These are phyloP conservation scores for Exophiala phaeomuriformis DNA, from an alignment of 2,329 filamentous ascomycete species.

Conservation along the genomic window DNA sequence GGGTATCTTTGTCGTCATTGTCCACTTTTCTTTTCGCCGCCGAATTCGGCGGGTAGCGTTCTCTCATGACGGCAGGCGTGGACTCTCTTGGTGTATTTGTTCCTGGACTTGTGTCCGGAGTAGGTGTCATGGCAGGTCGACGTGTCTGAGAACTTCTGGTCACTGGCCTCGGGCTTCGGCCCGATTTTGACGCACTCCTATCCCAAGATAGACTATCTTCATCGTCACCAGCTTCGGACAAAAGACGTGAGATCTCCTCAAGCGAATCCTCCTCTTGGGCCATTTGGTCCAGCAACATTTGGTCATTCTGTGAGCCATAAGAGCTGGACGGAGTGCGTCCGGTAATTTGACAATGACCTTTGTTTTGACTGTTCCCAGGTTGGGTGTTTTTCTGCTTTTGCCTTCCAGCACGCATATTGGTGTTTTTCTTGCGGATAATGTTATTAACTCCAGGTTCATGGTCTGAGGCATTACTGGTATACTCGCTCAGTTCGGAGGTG, in stretches of 20 bases:
- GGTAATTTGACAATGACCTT: background rate
- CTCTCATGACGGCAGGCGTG: constrained; percentile 7
- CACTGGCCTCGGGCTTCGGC: constrained; percentile 5
- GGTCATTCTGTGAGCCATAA: constrained; percentile 13
- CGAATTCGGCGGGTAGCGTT: constrained; percentile 21
- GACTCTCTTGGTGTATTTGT: background rate
- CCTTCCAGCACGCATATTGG: background rate
- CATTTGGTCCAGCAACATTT: constrained; percentile 17
- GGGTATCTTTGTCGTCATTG: background rate
- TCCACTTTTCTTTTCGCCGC: constrained; percentile 18
- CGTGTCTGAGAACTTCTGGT: constrained; percentile 9
- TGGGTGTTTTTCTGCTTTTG: background rate
- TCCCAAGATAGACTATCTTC: background rate
- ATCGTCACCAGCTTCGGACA: background rate
- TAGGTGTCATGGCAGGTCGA: background rate
- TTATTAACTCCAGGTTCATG: background rate
- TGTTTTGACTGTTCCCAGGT: background rate
- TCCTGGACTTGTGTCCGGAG: background rate
- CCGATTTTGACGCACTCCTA: background rate
- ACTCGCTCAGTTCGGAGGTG: constrained; percentile 5
- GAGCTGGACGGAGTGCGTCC: constrained; percentile 8
- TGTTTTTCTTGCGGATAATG: background rate
- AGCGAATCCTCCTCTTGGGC: constrained; percentile 3
- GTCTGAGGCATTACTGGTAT: background rate
- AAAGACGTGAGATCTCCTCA: background rate